These are phyloP conservation scores for Diaporthe citri DNA, from an alignment of 2,329 filamentous ascomycete species.

Conservation along the genomic window DNA sequence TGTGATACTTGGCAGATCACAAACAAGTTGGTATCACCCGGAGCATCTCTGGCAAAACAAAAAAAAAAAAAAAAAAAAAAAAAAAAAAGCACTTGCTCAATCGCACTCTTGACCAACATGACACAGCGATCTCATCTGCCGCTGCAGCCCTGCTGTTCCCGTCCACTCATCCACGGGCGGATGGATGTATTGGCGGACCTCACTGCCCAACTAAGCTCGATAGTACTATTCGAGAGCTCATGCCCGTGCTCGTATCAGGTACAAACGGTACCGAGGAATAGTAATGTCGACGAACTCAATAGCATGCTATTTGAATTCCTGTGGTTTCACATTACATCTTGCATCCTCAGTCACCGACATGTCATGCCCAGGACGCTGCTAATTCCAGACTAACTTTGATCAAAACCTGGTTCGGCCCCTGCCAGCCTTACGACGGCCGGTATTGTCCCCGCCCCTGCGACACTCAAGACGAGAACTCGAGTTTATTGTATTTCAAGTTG, in stretches of 20 bases:
- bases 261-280: background rate
- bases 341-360: constrained; percentile 1
- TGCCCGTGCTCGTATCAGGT: background rate
- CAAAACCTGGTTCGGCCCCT: constrained; percentile 21
- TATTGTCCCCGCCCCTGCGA: background rate
- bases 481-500: background rate
- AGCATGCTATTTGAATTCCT: constrained; percentile 22
- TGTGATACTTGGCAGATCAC: too few species aligned
- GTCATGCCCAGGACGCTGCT: background rate
- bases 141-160: background rate
- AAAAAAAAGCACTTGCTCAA: background rate
- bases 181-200: background rate
- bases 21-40: background rate
- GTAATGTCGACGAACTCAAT: background rate
- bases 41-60: too few species aligned
- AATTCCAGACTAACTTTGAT: constrained; percentile 13
- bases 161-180: background rate
- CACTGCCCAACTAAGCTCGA: constrained; percentile 5
- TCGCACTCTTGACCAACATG: background rate
- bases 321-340: constrained; percentile 22
- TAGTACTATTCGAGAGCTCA: background rate
- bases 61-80: background rate
- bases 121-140: background rate
- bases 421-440: constrained; percentile 4
- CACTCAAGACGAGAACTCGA: background rate